Evolutionary conservation across 1,284 basidiomycete genomes (phyloP), one percentile per base, ranked within the genome.

Genomic region (Boletus hoseneyae): DNA sequence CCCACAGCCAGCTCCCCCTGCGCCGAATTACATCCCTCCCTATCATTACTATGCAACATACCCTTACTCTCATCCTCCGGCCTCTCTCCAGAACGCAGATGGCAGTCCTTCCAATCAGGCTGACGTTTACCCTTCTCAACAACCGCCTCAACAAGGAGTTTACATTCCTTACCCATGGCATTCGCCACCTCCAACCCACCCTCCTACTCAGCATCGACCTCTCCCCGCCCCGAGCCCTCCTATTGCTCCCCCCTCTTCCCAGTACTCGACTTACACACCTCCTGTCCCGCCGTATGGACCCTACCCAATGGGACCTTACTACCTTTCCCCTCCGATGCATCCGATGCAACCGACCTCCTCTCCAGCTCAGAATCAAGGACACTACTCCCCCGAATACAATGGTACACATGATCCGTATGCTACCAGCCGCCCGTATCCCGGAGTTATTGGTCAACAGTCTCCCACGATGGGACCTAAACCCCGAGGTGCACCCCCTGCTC

Each of bases 301-400:
- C 16, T 82, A 80, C 60, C 69, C 77, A 6, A 63, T 75, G 54
- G 23, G 16, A 25, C 69, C 70, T 12, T 84, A 80, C 51, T 80
- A 77, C 58, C 71, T 74, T 6, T 66, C 63, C 4, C 63, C 70
- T 39, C 66, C 71, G 18, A 66, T 72, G 51, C 76, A 76, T 45
- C 66, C 69, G 11, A 61, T 72, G 51, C 69, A 70, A 11, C 58
- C 70, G 0, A 70, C 70, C 11, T 56, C 64, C 33, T 63, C 70
- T 44, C 60, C 67, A 6, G 63, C 56, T 42, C 70, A 60, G 45
- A 72, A 69, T 48, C 64, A 61, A 50, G 33, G 43, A 10, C 67
- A 60, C 21, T 68, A 64, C 30, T 27, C 61, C n/a, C 48, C 58
- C 16, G 66, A 66, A 37, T 66, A 66, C 40, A 66, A 63, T 42